These are phyloP conservation scores for Leccinum subrobustum DNA, from an alignment of 1,284 basidiomycete genomes.

Conservation along the genomic window DNA sequence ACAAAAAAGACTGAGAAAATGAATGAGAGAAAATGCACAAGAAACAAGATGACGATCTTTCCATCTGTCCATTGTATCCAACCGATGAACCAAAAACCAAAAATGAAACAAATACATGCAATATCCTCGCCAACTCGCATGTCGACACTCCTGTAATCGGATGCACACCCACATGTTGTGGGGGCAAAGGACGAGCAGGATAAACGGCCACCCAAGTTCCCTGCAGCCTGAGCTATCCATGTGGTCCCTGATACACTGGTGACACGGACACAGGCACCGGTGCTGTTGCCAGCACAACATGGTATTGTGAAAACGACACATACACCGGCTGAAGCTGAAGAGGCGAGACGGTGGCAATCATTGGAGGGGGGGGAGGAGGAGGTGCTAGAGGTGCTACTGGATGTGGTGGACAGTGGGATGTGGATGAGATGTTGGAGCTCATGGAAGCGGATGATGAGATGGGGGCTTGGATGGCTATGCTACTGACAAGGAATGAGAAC, in stretches of 20 bases:
- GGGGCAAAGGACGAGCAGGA: slow-evolving; percentile 13
- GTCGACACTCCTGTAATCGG: slow-evolving; percentile 25
- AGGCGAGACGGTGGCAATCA: slow-evolving; percentile 15
- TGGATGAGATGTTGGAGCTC: slow-evolving; percentile 1
- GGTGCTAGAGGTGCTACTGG: slow-evolving; percentile 4
- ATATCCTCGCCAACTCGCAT: slow-evolving; percentile 23
- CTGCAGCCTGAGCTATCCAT: neutral
- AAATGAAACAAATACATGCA: neutral
- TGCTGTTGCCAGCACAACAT: too few relatives aligned
- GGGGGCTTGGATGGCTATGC: slow-evolving; percentile 8
- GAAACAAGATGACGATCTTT: neutral
- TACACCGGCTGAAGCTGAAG: slow-evolving; percentile 19
- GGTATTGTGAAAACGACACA: neutral
- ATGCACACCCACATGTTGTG: too few relatives aligned
- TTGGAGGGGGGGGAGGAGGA: neutral
- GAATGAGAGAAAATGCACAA: neutral
- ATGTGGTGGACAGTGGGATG: slow-evolving; percentile 2
- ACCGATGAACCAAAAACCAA: neutral
- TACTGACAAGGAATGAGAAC: neutral
- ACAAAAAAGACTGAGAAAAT: neutral
- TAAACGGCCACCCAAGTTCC: slow-evolving; percentile 28
- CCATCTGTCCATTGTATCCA: neutral
- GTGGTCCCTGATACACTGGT: slow-evolving; percentile 15
- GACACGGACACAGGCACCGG: too few relatives aligned
- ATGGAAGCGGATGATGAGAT: slow-evolving; percentile 5